Evolutionary conservation across 2,329 filamentous ascomycete species (phyloP).

Genomic region (Cercospora canescens): DNA sequence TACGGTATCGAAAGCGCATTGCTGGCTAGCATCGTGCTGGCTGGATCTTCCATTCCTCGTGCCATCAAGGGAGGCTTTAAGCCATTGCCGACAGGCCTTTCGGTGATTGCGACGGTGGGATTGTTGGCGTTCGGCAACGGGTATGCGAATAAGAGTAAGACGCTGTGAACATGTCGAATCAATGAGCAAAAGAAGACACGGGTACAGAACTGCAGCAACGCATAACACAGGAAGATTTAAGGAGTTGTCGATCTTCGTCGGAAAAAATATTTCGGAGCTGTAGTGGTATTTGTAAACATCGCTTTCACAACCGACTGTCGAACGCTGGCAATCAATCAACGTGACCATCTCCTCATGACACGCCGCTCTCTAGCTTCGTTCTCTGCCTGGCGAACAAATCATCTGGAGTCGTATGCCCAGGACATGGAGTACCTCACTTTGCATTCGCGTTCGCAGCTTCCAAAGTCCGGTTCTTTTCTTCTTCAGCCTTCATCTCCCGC

Average conservation of each 20-base stretch:
- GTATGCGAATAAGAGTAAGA: slow-evolving; percentile 40
- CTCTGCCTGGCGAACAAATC: not conserved
- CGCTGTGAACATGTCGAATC: not conserved
- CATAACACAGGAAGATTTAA: not conserved
- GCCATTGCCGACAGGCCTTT: slow-evolving; percentile 79
- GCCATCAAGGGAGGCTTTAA: slow-evolving; percentile 76
- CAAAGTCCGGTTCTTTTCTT: slow-evolving; percentile 54
- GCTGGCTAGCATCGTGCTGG: slow-evolving; percentile 81
- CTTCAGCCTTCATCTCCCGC: slow-evolving; percentile 83
- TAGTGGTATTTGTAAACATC: not conserved
- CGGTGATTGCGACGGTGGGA: slow-evolving; percentile 76
- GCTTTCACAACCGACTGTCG: not conserved
- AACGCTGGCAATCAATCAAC: not conserved
- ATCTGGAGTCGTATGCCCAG: not conserved
- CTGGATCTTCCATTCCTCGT: slow-evolving; percentile 79
- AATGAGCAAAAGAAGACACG: not conserved
- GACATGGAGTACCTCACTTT: not conserved
- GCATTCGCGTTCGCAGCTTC: slow-evolving; percentile 21
- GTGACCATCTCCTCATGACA: not conserved
- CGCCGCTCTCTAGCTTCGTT: not conserved
- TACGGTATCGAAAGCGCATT: slow-evolving; percentile 90
- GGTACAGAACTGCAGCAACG: not conserved
- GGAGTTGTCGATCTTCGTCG: not conserved
- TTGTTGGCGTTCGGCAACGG: slow-evolving; percentile 77
- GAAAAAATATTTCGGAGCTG: not conserved